Evolutionary conservation across 1,139 yeast genomes (phyloP), one percentile per base, ranked within the genome.

Genomic region (Geotrichum klebahnii): DNA sequence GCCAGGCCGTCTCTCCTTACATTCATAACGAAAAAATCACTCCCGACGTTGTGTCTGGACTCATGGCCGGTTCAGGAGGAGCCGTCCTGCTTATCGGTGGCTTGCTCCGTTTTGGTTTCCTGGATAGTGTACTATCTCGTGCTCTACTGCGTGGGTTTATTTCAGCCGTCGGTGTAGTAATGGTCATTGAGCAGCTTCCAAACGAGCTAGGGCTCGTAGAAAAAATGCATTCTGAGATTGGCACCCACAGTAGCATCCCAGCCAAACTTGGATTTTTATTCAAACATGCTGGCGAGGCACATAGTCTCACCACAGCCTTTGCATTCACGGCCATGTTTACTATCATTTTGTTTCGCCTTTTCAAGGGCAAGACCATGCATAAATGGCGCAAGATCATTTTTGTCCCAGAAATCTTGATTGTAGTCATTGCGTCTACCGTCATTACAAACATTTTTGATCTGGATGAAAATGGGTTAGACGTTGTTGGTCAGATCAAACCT

Each of bases 151-250:
- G 94, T 58, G 97, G 97, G 0, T 92, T 92, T 64, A 86, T 92
- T 37, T 79, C 92, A 42, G 96, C 95, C 0, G 95, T 92, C n/a
- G 97, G 97, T 10, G 64, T 87, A 16, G 90, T 90, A 8, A 90
- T 92, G 92, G 74, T 88, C 17, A 76, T 88, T 45, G 89, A 86
- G 62, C 84, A 96, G 2, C 62, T 78, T 20, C 79, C 89, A 16
- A 78, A 83, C 4, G 85, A 84, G 65, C 67, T 90, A 40, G 96
- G 96, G 0, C 69, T 92, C 35, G 67, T 66, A 17, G 63, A 66
- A 4, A 53, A 71, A 5, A 75, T 55, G 67, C 70, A 49, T 63
- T 68, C 41, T 55, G 72, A 32, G 70, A 76, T 71, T 3, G 92
- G 87, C 59, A 77, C 81, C 29, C 92, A 87, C 59, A 63, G 68